Evolutionary conservation across 768 basidiomycete genomes (phyloP).

Genomic region (Lactarius akahatsu): DNA sequence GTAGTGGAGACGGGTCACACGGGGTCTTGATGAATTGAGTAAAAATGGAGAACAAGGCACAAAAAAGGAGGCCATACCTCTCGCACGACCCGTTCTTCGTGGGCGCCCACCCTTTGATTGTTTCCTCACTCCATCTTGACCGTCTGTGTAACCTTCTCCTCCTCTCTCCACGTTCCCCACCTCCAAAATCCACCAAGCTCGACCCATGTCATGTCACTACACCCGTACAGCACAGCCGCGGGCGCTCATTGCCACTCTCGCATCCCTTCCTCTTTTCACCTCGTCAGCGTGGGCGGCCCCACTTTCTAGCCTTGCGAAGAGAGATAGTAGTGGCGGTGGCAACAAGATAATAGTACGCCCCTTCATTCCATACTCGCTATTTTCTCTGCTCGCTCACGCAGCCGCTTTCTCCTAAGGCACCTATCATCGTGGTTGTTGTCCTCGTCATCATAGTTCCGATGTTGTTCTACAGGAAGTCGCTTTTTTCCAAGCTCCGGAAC

Average conservation of each 20-base stretch:
- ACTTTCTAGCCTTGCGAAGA: slow-evolving; percentile 10
- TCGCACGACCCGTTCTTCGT: not conserved
- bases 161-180: not conserved
- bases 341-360: slow-evolving; percentile 15
- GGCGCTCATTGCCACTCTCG: not conserved
- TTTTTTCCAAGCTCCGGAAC: slow-evolving; percentile 8
- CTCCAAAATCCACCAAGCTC: not conserved
- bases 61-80: not conserved
- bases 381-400: not conserved
- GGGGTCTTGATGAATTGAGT: not conserved
- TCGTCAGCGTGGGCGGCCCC: slow-evolving; percentile 18
- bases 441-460: slow-evolving; percentile 11
- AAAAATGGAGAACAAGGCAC: not conserved
- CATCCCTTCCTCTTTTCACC: not conserved
- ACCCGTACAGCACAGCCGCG: not conserved
- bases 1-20: not conserved
- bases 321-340: not conserved
- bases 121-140: not conserved
- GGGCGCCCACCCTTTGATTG: slow-evolving; percentile 12
- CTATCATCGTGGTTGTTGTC: slow-evolving; percentile 20
- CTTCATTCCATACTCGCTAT: not conserved
- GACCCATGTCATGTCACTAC: slow-evolving; percentile 24
- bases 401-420: slow-evolving; percentile 17
- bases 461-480: slow-evolving; percentile 3
- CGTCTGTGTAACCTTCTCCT: not conserved